These are phyloP conservation scores for Beverwykella pulmonaria DNA, from an alignment of 495 filamentous ascomycete genomes.

Conservation along the genomic window DNA sequence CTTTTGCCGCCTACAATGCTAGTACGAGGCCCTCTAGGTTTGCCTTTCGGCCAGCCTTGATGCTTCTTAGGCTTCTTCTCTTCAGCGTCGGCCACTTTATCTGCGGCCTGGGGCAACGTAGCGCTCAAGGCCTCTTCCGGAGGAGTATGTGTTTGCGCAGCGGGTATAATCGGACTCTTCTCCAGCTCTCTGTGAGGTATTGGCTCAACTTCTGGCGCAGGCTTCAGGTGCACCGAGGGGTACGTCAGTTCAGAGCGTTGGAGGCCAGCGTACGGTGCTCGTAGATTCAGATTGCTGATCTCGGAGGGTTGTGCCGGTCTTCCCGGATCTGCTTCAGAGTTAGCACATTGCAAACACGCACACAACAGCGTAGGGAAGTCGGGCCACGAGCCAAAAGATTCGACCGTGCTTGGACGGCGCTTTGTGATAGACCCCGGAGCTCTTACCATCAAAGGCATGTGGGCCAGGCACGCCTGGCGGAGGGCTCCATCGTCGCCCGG, in stretches of 20 bases:
- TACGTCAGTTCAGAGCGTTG: neutral
- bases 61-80: conserved; percentile 37
- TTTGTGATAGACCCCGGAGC: neutral
- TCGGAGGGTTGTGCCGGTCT: neutral
- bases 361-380: neutral
- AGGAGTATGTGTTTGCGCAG: conserved; percentile 40
- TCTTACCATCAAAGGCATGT: conserved; percentile 5
- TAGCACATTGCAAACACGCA: neutral
- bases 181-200: neutral
- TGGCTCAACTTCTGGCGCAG: neutral
- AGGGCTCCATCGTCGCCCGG: conserved; percentile 21
- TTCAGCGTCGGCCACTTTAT: conserved; percentile 18
- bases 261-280: neutral
- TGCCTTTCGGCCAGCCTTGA: conserved; percentile 49
- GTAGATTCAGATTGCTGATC: neutral
- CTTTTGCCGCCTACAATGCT: conserved; percentile 26
- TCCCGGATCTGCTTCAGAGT: neutral
- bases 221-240: neutral
- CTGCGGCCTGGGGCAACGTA: neutral
- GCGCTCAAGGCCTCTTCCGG: conserved; percentile 31
- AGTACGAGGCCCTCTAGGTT: conserved; percentile 42
- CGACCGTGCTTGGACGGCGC: neutral
- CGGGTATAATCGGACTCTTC: neutral
- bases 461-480: neutral
- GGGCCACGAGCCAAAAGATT: neutral